Percentiles rank a stretch among this genome's conserved stretches.
phyloP scores from a whole-genome alignment of 768 basidiomycete genomes.

The Rickenella mellea region DNA sequence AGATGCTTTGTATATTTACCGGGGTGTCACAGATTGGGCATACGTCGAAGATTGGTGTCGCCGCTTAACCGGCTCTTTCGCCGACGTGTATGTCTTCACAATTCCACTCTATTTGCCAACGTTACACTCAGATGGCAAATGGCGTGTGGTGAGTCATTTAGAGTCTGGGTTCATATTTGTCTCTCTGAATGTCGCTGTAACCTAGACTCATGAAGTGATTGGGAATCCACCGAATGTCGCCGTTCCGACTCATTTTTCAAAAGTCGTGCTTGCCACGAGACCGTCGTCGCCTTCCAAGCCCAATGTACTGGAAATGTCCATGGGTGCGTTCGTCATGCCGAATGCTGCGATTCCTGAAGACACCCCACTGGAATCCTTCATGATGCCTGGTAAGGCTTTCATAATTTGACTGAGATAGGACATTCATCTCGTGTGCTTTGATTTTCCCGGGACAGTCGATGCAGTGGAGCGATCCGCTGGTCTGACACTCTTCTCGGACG shows the following conservation, averaged over 20 bases:
- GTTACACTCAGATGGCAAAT: constrained; percentile 82
- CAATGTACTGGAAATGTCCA: constrained; percentile 63
- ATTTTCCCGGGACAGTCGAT: constrained; percentile 62
- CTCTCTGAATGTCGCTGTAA: constrained; percentile 3
- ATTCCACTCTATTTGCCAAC: constrained; percentile 93
- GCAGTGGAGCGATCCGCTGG: constrained; percentile 87
- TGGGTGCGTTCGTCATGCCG: constrained; percentile 93
- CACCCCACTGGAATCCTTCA: constrained; percentile 68
- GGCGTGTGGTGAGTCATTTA: constrained; percentile 69
- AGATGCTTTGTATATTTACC: too few species aligned
- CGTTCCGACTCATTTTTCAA: constrained; percentile 97
- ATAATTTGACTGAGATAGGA: background rate
- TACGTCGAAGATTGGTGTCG: constrained; percentile 96
- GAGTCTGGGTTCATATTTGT: background rate
- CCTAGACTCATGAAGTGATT: constrained; percentile 88
- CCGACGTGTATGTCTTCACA: constrained; percentile 97
- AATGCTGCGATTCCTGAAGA: constrained; percentile 89
- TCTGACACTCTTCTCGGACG: constrained; percentile 76
- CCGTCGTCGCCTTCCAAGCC: constrained; percentile 68
- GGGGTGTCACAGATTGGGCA: constrained; percentile 98
- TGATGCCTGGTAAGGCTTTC: constrained; percentile 58
- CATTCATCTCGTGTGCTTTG: constrained; percentile 2
- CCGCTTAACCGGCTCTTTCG: constrained; percentile 73
- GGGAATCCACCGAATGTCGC: constrained; percentile 82
- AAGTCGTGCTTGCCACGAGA: constrained; percentile 77